phyloP scores from a whole-genome alignment of 352 stramenopile species.

The Thraustotheca clavata region DNA sequence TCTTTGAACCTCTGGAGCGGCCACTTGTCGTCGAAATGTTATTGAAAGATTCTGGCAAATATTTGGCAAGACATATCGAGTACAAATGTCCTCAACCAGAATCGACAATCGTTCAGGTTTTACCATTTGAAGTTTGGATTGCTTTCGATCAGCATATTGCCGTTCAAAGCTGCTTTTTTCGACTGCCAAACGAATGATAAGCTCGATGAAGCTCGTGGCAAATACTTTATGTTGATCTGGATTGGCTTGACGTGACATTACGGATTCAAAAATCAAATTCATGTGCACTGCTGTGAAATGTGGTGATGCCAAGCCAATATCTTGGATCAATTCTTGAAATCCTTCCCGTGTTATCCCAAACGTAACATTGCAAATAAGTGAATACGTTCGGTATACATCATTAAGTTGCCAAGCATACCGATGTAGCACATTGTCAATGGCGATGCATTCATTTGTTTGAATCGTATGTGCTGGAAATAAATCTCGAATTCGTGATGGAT shows the following conservation, averaged over 20 bases:
- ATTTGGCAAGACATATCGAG: slow-evolving; percentile 9
- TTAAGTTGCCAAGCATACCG: slow-evolving; percentile 11
- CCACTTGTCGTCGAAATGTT: slow-evolving; percentile 18
- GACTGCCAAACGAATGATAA: slow-evolving; percentile 4
- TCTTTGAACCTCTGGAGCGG: slow-evolving; percentile 13
- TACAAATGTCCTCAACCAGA: slow-evolving; percentile 5
- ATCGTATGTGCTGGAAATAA: not conserved
- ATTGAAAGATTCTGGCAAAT: slow-evolving; percentile 6
- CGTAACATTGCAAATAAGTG: slow-evolving; percentile 7
- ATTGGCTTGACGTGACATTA: not conserved
- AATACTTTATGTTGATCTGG: not conserved
- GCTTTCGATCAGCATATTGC: not conserved
- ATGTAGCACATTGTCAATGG: slow-evolving; percentile 1
- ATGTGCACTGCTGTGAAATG: slow-evolving; percentile 3
- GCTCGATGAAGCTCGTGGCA: slow-evolving; percentile 2
- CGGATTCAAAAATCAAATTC: not conserved
- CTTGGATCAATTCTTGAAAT: slow-evolving; percentile 9
- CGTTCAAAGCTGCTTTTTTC: not conserved
- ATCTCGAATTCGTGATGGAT: not conserved
- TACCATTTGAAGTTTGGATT: not conserved
- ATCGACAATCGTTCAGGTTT: not conserved
- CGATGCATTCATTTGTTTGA: not conserved
- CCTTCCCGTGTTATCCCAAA: not conserved
- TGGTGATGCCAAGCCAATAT: not conserved
- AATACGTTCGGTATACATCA: slow-evolving; percentile 17